Evolutionary conservation across 345 rosid species (phyloP), one percentile per base, ranked within the genome.

Genomic region (Eucalyptus cloeziana): DNA sequence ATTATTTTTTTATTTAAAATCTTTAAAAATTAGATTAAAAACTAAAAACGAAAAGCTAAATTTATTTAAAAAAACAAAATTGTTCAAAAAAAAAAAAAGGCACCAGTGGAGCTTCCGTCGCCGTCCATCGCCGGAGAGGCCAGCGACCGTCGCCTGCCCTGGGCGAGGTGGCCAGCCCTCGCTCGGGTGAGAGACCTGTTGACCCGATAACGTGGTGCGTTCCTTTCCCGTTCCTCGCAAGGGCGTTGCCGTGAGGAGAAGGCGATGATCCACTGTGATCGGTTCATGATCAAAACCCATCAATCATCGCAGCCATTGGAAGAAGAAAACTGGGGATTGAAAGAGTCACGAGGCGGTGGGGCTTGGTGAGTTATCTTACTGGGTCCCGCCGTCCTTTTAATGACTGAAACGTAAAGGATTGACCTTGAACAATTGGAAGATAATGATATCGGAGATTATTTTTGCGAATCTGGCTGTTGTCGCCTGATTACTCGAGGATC

Each of bases 371-470:
- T 10, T 4, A 67, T 40, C 25, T 2, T 5, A 4, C 2, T 2
- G 44, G 80, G 13, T 69, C 80, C 44, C 2, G 0, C 10, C 0
- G 43, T 31, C 44, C 1, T 16, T 31, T 69, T 8, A 21, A 31
- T 33, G 80, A 8, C 3, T 31, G 2, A 22, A 8, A 56, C 1
- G 0, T 24, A 4, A 54, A 56, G 3, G 1, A 24, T 24, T 24
- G 0, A 56, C 1, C 0, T 24, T 56, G 13, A 56, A n/a, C 11
- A 3, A 9, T 13, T 10, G 30, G 0, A 24, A 21, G 40, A n/a
- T 14, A 7, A 15, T 64, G 40, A 14, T 8, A 14, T 16, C 5
- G 8, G 76, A 64, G 71, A 64, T 64, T 30, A n/a, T 62, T 62
- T 60, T 60, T 4, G 0, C 4, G 8, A n/a, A n/a, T 14, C 1